Percentiles rank a stretch among this genome's conserved stretches.
Conservation (phyloP, 116 monocot genomes). For the Posidonia oceanica region DNA sequence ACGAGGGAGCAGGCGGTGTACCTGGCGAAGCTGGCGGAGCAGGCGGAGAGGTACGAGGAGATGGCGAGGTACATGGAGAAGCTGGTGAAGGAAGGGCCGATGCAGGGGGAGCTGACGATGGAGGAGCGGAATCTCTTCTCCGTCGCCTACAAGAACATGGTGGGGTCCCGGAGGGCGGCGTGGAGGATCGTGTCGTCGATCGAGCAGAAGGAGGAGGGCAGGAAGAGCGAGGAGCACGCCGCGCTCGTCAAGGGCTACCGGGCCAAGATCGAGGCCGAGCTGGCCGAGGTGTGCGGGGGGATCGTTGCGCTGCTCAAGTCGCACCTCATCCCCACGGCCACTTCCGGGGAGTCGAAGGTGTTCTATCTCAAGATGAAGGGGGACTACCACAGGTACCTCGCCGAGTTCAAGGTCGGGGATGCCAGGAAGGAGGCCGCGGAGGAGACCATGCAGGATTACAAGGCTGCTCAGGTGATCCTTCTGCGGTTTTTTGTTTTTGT, state of each 20-base stretch:
- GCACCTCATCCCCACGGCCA: constrained; percentile 18
- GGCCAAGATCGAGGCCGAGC: constrained; percentile 30
- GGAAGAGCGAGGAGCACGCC: constrained; percentile 30
- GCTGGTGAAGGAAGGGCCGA: background rate
- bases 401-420: constrained; percentile 24
- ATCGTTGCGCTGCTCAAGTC: constrained; percentile 20
- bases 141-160: constrained; percentile 45
- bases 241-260: constrained; percentile 23
- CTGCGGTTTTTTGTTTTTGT: background rate
- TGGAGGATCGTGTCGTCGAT: constrained; percentile 46
- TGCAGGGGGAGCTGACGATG: constrained; percentile 12
- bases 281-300: constrained; percentile 22
- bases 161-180: constrained; percentile 35
- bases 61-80: constrained; percentile 14
- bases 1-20: constrained; percentile 14
- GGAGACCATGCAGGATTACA: constrained; percentile 20
- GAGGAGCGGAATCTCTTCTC: constrained; percentile 43
- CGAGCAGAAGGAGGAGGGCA: constrained; percentile 17
- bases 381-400: constrained; percentile 29
- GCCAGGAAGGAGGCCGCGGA: constrained; percentile 23
- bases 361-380: constrained; percentile 35
- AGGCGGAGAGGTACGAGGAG: constrained; percentile 13
- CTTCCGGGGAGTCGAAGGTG: constrained; percentile 17
- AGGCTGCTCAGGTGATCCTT: constrained; percentile 16
- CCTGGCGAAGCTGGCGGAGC: constrained; percentile 16